A percentile compares a stretch with the other conserved stretches of the same genome.
These are phyloP conservation scores for Hirsutella thompsonii DNA, from an alignment of 2,329 filamentous ascomycete species.

Conservation along the genomic window DNA sequence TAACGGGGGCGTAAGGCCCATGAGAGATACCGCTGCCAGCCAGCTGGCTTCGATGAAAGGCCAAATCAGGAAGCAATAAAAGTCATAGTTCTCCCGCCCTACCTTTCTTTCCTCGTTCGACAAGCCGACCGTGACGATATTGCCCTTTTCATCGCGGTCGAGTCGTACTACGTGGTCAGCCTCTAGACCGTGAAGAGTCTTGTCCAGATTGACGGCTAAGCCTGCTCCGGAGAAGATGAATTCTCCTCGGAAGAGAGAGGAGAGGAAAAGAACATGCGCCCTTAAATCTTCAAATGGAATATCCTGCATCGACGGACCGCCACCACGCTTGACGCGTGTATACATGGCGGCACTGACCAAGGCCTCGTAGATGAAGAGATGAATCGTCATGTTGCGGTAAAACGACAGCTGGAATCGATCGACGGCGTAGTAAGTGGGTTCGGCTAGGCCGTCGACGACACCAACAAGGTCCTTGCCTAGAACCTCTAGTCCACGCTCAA, in stretches of 20 bases:
- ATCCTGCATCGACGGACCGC: slow-evolving; percentile 68
- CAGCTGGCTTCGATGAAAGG: slow-evolving; percentile 92
- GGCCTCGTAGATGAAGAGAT: slow-evolving; percentile 89
- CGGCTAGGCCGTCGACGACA: slow-evolving; percentile 62
- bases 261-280: slow-evolving; percentile 78
- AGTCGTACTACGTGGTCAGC: slow-evolving; percentile 64
- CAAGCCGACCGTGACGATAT: slow-evolving; percentile 58
- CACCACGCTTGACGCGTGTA: slow-evolving; percentile 77
- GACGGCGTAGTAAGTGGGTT: slow-evolving; percentile 88
- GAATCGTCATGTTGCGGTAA: slow-evolving; percentile 98
- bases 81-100: slow-evolving; percentile 91
- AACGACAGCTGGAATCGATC: slow-evolving; percentile 96
- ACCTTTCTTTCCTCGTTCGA: slow-evolving; percentile 61
- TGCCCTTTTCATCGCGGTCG: slow-evolving; percentile 39
- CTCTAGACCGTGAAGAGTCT: slow-evolving; percentile 66
- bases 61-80: slow-evolving; percentile 98
- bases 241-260: slow-evolving; percentile 85
- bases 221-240: slow-evolving; percentile 94
- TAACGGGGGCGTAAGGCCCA: slow-evolving; percentile 69
- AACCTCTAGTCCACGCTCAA: slow-evolving; percentile 83
- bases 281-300: slow-evolving; percentile 63
- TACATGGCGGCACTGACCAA: slow-evolving; percentile 87
- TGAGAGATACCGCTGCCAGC: slow-evolving; percentile 78
- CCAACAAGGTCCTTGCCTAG: slow-evolving; percentile 83
- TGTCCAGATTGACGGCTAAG: slow-evolving; percentile 64